Evolutionary conservation across 495 filamentous ascomycete species (phyloP), one percentile per base, ranked within the genome.

Genomic region (Aspergillus biplanus): DNA sequence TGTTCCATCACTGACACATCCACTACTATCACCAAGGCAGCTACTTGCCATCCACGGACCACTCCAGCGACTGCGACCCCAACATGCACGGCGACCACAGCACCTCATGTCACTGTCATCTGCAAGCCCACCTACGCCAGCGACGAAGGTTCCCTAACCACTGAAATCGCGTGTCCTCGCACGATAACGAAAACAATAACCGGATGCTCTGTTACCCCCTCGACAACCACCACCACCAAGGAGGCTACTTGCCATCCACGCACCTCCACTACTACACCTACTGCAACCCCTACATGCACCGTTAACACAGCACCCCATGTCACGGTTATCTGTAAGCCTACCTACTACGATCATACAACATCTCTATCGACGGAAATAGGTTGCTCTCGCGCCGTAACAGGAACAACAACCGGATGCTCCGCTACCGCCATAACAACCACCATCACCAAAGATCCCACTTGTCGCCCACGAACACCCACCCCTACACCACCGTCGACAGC

Each of bases 151-250:
- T 15, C 52, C 32, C 33, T 55, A 27, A 55, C 27, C 3, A 34
- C 52, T 12, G 16, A n/a, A 8, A 37, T 12, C 6, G 35, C 52
- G 9, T 55, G 52, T 32, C 15, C 52, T 21, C 52, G 6, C 31
- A 34, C 52, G 18, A 55, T 9, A 15, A 55, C 52, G 18, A 37
- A 8, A 35, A 55, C 52, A 15, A n/a, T 35, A 7, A 55, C 52
- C 18, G 52, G 52, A 27, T 55, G 52, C 27, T 55, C 52, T 33
- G 52, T 55, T 13, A 55, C 52, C 31, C 52, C 52, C 7, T 34
- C 33, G 16, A 55, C 52, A 16, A 55, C 52, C 11, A 55, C 52
- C 35, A 33, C 35, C 33, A 55, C 52, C 8, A 55, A 37, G 33
- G 31, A 55, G 33, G 52, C 52, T 37, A 55, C 33, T 2, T 55